A percentile compares a stretch with the other conserved stretches of the same genome.
Evolutionary conservation across 768 basidiomycete species (phyloP).

Genomic region (Stropharia rugosoannulata): DNA sequence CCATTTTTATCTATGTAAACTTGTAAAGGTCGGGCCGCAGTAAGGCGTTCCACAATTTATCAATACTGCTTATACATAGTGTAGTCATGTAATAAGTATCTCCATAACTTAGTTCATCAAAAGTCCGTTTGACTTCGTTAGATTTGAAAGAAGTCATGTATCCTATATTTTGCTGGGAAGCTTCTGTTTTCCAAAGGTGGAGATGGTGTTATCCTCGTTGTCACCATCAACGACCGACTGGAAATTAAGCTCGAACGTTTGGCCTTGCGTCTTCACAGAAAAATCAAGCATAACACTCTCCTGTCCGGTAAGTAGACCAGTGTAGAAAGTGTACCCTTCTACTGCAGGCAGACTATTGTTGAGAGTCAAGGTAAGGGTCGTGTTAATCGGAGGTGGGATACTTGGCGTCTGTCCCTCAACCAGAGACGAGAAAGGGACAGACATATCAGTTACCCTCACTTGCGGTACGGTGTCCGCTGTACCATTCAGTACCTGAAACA

Average conservation of each 20-base stretch:
- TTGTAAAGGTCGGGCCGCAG: too few relatives aligned
- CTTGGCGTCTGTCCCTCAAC: not conserved
- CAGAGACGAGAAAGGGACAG: not conserved
- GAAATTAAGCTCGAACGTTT: not conserved
- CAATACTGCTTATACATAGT: too few relatives aligned
- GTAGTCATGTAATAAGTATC: too few relatives aligned
- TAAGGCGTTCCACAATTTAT: too few relatives aligned
- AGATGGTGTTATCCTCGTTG: not conserved
- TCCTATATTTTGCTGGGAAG: too few relatives aligned
- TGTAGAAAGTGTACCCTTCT: not conserved
- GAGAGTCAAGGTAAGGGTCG: not conserved
- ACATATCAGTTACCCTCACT: not conserved
- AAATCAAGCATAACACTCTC: not conserved
- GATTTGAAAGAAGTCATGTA: too few relatives aligned
- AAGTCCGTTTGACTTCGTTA: too few relatives aligned
- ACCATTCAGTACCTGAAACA: not conserved
- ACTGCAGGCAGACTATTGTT: not conserved
- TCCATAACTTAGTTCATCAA: too few relatives aligned
- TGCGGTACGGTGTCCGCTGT: not conserved
- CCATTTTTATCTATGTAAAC: too few relatives aligned
- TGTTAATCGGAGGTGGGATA: not conserved
- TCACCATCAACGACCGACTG: not conserved
- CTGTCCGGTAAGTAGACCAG: not conserved
- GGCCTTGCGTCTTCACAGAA: not conserved
- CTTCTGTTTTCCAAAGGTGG: not conserved